Evolutionary conservation across 2,329 filamentous ascomycete species (phyloP), one percentile per base, ranked within the genome.

Genomic region (Tetracladium maxilliforme): DNA sequence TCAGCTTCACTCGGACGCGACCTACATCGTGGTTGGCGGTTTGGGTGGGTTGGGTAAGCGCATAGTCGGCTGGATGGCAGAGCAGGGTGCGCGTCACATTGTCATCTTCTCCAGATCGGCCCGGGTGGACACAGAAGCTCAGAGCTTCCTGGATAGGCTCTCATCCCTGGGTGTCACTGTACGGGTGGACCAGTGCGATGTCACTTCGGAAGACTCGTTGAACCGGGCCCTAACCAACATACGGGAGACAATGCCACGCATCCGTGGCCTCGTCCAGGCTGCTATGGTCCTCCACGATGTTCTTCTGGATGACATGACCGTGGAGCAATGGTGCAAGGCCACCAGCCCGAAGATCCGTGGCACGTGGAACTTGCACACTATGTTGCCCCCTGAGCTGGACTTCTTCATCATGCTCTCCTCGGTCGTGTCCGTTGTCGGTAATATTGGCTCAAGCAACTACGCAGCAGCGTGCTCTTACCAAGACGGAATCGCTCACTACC

Each of bases 341-440:
- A 51, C 63, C 2, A 43, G 46, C 7, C 62, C 64, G 32, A 71
- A 70, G 39, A 56, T 64, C 0, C 44, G 55, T 6, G 64, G 61
- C 6, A 59, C 56, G 3, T 62, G 57, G 54, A 69, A 70, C 38
- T 51, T 68, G 25, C 61, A 70, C 38, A 45, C 54, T 10, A 52
- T 53, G 2, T 47, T 64, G 3, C 32, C 42, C 13, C 37, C 42
- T 16, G 34, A 43, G 1, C 47, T 64, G 2, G 59, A 65, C 39
- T 67, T 70, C 45, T 69, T 69, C 41, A 29, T 56, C 10, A 19
- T 48, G 12, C 40, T 39, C 26, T 54, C 65, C n/a, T 69, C 64
- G 0, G 62, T 61, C 4, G n/a, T n/a, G n/a, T n/a, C n/a, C n/a
- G n/a, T n/a, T n/a, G n/a, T n/a, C n/a, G n/a, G n/a, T n/a, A n/a